These are phyloP conservation scores for Trichoderma simmonsii DNA, from an alignment of 2,329 filamentous ascomycete species.

Conservation along the genomic window DNA sequence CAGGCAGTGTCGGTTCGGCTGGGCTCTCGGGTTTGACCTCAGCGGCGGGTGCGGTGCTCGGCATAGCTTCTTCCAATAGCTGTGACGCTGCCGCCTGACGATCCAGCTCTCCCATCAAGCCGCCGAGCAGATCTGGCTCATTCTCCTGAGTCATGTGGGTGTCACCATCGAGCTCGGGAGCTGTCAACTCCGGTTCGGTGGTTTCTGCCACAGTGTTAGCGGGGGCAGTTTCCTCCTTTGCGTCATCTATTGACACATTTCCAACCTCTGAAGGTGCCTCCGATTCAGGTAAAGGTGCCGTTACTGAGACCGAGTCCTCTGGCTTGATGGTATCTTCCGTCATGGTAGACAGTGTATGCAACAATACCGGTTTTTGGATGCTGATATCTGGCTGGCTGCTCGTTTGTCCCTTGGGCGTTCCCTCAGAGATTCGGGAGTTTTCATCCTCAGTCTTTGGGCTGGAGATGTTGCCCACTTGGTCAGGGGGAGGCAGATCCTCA, in stretches of 20 bases:
- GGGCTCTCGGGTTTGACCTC: constrained; percentile 14
- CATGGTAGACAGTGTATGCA: constrained; percentile 34
- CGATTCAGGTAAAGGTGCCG: constrained; percentile 30
- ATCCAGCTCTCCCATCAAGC: constrained; percentile 45
- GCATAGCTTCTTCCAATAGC: neutral
- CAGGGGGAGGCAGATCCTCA: constrained; percentile 33
- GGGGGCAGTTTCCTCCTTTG: constrained; percentile 17
- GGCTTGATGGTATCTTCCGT: constrained; percentile 39
- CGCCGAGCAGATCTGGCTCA: constrained; percentile 45
- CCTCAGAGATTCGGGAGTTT: constrained; percentile 25
- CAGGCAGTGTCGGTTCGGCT: neutral
- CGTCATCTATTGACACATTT: constrained; percentile 25
- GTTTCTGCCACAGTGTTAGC: constrained; percentile 15
- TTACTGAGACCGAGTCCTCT: constrained; percentile 38
- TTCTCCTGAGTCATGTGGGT: neutral
- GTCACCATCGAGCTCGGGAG: neutral
- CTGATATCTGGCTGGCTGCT: constrained; percentile 24
- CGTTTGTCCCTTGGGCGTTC: constrained; percentile 28
- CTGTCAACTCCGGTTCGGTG: constrained; percentile 21
- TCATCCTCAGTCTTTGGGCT: constrained; percentile 33
- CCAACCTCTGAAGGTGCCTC: constrained; percentile 29
- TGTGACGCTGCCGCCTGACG: constrained; percentile 30
- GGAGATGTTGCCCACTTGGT: constrained; percentile 41
- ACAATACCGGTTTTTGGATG: constrained; percentile 26
- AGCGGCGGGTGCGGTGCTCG: neutral